phyloP scores from a whole-genome alignment of 148 eudicot genomes.

The Hydrangea macrophylla region DNA sequence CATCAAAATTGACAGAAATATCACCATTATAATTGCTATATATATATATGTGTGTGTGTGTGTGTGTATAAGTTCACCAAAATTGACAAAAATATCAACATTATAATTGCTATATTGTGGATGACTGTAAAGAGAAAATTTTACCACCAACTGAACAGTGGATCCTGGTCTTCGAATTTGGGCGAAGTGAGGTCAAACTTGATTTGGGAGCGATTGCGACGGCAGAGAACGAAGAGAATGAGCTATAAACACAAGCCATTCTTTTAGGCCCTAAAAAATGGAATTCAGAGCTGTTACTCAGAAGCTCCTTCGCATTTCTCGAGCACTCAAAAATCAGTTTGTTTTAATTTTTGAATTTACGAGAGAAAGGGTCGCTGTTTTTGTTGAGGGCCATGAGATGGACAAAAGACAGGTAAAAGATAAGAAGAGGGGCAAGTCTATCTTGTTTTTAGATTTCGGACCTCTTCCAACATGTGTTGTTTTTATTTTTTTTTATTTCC shows the following conservation, averaged over 20 bases:
- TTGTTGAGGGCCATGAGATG: background rate
- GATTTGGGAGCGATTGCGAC: conserved; percentile 14
- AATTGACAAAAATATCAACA: too few species aligned
- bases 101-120: too few species aligned
- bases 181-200: background rate
- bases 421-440: background rate
- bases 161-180: conserved; percentile 20
- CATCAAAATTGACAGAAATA: too few species aligned
- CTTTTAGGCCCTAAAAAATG: background rate
- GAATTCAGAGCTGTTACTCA: background rate
- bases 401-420: background rate
- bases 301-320: conserved; percentile 1
- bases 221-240: conserved; percentile 20
- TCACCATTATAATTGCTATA: too few species aligned
- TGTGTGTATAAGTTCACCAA: too few species aligned
- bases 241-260: conserved; percentile 15
- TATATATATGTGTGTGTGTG: too few species aligned
- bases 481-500: too few species aligned
- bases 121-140: too few species aligned
- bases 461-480: background rate
- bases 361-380: too few species aligned
- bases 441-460: conserved; percentile 1
- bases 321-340: background rate
- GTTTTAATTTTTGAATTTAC: background rate
- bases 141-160: conserved; percentile 22